phyloP scores from a whole-genome alignment of 345 rosid species.

The Jatropha curcas region DNA sequence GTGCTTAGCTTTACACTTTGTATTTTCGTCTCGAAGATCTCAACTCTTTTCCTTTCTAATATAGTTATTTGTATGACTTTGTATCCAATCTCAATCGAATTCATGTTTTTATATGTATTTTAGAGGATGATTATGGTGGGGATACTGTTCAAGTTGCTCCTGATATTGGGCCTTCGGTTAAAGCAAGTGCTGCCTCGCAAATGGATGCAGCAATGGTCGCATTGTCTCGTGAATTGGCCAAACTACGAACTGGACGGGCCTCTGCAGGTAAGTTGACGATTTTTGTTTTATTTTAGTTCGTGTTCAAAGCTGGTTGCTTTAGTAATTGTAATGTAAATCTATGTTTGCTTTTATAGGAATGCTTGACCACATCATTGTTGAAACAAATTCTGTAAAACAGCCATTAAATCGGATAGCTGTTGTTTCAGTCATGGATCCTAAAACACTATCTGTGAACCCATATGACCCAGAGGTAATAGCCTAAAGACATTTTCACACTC shows the following conservation, averaged over 20 bases:
- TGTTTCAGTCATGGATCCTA: constrained; percentile 84
- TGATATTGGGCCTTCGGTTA: constrained; percentile 71
- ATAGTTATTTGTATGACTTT: background rate
- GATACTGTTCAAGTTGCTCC: constrained; percentile 47
- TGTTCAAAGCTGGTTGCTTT: constrained; percentile 6
- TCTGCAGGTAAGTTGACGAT: constrained; percentile 49
- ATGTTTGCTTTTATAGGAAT: constrained; percentile 57
- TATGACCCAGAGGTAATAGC: constrained; percentile 79
- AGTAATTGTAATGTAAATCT: constrained; percentile 4
- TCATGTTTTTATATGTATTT: constrained; percentile 16
- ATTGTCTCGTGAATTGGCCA: constrained; percentile 68
- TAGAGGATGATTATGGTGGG: constrained; percentile 70
- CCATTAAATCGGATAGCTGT: constrained; percentile 79
- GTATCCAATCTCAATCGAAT: background rate
- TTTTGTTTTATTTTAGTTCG: background rate
- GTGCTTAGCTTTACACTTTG: background rate
- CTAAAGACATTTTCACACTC: background rate
- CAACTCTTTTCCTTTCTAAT: too few species aligned
- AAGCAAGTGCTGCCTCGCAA: constrained; percentile 61
- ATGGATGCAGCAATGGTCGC: constrained; percentile 93
- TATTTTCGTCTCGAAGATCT: background rate
- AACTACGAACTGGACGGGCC: constrained; percentile 88
- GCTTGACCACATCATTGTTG: constrained; percentile 93
- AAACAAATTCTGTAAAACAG: constrained; percentile 72
- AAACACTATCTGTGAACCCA: constrained; percentile 86